Evolutionary conservation across 768 basidiomycete species (phyloP).

Genomic region (Termitomyces sp.): DNA sequence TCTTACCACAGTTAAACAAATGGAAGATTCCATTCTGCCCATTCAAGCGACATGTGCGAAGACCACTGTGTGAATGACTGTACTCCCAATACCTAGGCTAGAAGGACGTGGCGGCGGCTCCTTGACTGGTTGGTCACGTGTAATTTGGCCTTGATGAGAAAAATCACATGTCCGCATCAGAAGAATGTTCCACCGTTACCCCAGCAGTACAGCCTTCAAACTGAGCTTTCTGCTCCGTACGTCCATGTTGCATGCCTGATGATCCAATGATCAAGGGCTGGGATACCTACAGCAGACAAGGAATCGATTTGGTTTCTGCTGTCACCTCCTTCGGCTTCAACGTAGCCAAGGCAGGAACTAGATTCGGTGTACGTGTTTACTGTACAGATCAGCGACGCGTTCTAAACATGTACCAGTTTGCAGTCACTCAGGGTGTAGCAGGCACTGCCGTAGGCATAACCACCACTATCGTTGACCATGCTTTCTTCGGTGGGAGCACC

Average conservation of each 20-base stretch:
- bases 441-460: constrained; percentile 53
- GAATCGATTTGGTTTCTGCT: constrained; percentile 62
- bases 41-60: too few species aligned
- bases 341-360: constrained; percentile 61
- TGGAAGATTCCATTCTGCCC: too few species aligned
- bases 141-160: neutral
- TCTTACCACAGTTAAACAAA: too few species aligned
- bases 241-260: constrained; percentile 11
- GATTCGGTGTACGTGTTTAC: constrained; percentile 53
- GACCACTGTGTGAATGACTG: too few species aligned
- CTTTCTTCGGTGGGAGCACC: constrained; percentile 56
- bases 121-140: neutral
- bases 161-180: neutral
- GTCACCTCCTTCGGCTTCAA: constrained; percentile 62
- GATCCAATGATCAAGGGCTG: constrained; percentile 35
- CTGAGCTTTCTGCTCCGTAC: constrained; percentile 2
- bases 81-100: too few species aligned
- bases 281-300: constrained; percentile 49
- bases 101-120: too few species aligned
- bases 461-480: constrained; percentile 55
- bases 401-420: constrained; percentile 43
- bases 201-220: neutral
- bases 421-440: constrained; percentile 57
- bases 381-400: neutral
- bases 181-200: neutral